phyloP scores from a whole-genome alignment of 768 basidiomycete genomes.

The Hortiboletus flavorubellus region DNA sequence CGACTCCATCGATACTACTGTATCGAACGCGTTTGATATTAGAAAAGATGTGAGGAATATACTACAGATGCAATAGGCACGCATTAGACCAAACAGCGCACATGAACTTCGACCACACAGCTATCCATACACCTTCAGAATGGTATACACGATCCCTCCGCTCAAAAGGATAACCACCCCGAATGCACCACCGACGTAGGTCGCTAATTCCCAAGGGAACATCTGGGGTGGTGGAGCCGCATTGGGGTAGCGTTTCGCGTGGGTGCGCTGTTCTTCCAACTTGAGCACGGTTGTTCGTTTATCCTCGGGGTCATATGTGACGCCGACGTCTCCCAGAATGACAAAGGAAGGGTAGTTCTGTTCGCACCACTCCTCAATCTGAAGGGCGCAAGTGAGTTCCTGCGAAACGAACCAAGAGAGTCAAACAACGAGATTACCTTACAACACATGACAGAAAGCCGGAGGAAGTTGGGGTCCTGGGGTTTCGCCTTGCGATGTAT shows the following conservation, averaged over 20 bases:
- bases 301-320: conserved; percentile 48
- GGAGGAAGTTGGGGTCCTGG: conserved; percentile 84
- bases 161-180: conserved; percentile 27
- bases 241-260: conserved; percentile 22
- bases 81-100: neutral
- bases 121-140: conserved; percentile 25
- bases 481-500: conserved; percentile 81
- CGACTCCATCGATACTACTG: neutral
- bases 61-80: neutral
- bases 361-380: conserved; percentile 95
- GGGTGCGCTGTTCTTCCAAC: conserved; percentile 42
- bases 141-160: conserved; percentile 20
- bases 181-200: conserved; percentile 29
- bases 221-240: conserved; percentile 1
- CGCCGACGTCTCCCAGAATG: conserved; percentile 16
- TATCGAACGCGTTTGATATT: neutral
- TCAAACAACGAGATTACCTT: conserved; percentile 47
- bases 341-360: conserved; percentile 94
- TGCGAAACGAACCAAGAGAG: neutral
- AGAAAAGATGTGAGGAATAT: neutral
- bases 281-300: conserved; percentile 52
- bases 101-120: neutral
- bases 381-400: conserved; percentile 10
- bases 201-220: conserved; percentile 31
- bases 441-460: conserved; percentile 77